phyloP scores from a whole-genome alignment of 2,329 filamentous ascomycete species.

The Samsoniella hepiali region DNA sequence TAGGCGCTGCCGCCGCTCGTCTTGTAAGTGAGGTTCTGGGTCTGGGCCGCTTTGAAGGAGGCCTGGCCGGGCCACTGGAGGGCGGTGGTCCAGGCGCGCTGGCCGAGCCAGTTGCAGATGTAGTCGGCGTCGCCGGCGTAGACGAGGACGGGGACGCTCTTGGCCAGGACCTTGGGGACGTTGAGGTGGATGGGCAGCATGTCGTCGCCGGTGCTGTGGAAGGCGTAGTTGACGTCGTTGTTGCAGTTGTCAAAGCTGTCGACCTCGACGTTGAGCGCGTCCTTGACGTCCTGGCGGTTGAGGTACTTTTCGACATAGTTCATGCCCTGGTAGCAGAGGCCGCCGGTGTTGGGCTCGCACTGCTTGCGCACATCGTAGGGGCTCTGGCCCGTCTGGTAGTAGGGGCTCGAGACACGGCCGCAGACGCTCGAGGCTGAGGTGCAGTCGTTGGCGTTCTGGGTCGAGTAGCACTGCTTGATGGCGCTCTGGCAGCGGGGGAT shows the following conservation, averaged over 20 bases:
- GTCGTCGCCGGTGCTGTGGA: conserved; percentile 96
- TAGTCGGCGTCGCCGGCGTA: conserved; percentile 89
- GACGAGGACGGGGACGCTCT: conserved; percentile 90
- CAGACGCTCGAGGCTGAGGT: conserved; percentile 96
- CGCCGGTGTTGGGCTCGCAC: conserved; percentile 71
- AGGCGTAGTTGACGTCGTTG: conserved; percentile 97
- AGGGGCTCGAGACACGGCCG: conserved; percentile 48
- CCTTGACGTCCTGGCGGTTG: conserved; percentile 77
- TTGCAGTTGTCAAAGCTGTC: conserved; percentile 92
- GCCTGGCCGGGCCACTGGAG: conserved; percentile 91
- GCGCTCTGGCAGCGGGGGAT: conserved; percentile 84
- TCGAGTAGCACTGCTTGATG: conserved; percentile 88
- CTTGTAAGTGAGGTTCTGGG: conserved; percentile 65
- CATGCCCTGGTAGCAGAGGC: conserved; percentile 90
- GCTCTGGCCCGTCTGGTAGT: conserved; percentile 19
- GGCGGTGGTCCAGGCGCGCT: conserved; percentile 90
- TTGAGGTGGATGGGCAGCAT: conserved; percentile 96
- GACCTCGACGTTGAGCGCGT: conserved; percentile 88
- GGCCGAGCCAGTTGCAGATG: conserved; percentile 98
- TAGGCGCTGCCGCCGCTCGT: conserved; percentile 44
- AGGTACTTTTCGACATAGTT: conserved; percentile 85
- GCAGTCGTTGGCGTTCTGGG: conserved; percentile 85
- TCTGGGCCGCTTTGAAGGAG: conserved; percentile 67
- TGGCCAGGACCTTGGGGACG: conserved; percentile 72
- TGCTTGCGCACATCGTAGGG: conserved; percentile 91